phyloP scores from a whole-genome alignment of 1,284 basidiomycete species.

The Anthracocystis walkeri region DNA sequence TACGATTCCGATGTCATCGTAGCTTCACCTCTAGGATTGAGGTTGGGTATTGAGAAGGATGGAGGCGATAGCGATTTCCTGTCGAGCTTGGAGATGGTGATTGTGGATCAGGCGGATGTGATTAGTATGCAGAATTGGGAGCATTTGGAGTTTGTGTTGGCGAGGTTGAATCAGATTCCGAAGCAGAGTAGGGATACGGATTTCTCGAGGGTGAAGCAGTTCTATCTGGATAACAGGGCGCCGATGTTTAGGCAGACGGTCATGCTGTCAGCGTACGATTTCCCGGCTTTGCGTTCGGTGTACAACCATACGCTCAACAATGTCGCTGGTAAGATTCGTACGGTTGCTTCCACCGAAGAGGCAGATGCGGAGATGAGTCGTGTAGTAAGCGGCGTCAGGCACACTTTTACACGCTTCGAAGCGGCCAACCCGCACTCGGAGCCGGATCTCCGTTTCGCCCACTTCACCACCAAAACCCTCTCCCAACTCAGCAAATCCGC shows the following conservation, averaged over 20 bases:
- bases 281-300: constrained; percentile 84
- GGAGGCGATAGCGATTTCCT: constrained; percentile 82
- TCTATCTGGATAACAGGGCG: constrained; percentile 93
- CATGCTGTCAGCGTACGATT: constrained; percentile 87
- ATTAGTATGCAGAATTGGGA: constrained; percentile 99
- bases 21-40: constrained; percentile 89
- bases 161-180: constrained; percentile 86
- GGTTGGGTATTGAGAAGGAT: constrained; percentile 93
- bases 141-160: constrained; percentile 89
- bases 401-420: constrained; percentile 83
- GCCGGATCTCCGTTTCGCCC: constrained; percentile 84
- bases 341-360: constrained; percentile 15
- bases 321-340: constrained; percentile 80
- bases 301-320: constrained; percentile 83
- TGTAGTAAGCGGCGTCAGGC: constrained; percentile 52
- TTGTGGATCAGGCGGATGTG: constrained; percentile 93
- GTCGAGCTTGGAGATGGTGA: constrained; percentile 89
- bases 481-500: constrained; percentile 88
- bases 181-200: constrained; percentile 92
- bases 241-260: constrained; percentile 84
- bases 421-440: constrained; percentile 81
- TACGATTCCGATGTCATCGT: constrained; percentile 91
- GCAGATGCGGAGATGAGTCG: constrained; percentile 36
- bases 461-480: constrained; percentile 87
- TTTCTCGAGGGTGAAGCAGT: constrained; percentile 95